Conservation (phyloP, 305 asterid species). For the Fraxinus latifolia region DNA sequence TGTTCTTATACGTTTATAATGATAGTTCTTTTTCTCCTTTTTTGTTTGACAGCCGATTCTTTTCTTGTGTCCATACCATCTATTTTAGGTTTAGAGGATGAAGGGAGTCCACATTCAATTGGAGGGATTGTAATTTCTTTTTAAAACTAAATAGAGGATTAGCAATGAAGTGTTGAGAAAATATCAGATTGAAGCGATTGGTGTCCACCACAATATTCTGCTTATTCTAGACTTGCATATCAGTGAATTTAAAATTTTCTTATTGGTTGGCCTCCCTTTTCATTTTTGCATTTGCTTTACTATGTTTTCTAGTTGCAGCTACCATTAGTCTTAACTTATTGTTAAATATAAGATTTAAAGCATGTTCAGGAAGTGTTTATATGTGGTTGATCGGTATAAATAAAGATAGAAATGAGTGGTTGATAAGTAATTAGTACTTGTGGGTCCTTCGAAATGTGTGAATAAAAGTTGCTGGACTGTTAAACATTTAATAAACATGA, state of each 20-base stretch:
- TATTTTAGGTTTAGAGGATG: background rate
- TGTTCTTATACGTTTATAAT: background rate
- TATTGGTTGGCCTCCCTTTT: background rate
- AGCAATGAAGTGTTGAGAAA: background rate
- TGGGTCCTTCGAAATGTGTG: background rate
- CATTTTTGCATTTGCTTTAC: background rate
- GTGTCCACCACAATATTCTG: background rate
- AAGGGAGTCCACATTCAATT: background rate
- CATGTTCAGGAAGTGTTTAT: background rate
- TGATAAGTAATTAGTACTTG: background rate
- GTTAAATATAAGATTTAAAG: background rate
- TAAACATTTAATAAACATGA: background rate
- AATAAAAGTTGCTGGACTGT: background rate
- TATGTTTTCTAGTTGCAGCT: background rate
- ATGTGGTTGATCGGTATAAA: background rate
- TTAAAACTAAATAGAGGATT: background rate
- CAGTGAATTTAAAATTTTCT: background rate
- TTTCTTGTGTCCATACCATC: background rate
- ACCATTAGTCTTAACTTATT: background rate
- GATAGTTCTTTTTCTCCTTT: background rate
- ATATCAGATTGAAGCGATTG: background rate
- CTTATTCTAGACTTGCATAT: background rate
- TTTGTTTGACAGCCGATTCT: conserved; percentile 5
- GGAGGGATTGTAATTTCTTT: background rate
- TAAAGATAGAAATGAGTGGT: background rate